Percentiles rank a stretch among this genome's conserved stretches.
Conservation (phyloP, 441 rosid genomes). For the Arabidopsis lyrata region DNA sequence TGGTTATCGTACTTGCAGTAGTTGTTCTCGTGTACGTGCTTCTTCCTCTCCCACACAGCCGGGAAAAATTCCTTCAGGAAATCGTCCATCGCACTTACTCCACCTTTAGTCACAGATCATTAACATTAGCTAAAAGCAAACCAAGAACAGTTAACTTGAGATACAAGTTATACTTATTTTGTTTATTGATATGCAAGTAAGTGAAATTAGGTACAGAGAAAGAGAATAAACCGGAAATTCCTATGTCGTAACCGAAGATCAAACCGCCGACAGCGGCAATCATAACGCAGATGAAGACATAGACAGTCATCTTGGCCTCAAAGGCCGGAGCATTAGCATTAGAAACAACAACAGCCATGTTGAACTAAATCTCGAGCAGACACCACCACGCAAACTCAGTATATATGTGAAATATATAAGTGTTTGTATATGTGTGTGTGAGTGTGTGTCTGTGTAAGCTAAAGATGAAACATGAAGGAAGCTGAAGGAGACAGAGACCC, state of each 20-base stretch:
- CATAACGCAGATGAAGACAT: slow-evolving; percentile 56
- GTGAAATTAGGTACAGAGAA: background rate
- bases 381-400: slow-evolving; percentile 40
- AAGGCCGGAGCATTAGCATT: slow-evolving; percentile 34
- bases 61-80: slow-evolving; percentile 64
- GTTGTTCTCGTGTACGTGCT: slow-evolving; percentile 55
- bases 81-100: slow-evolving; percentile 68
- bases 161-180: background rate
- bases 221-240: slow-evolving; percentile 51
- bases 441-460: slow-evolving; percentile 22
- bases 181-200: slow-evolving; percentile 20
- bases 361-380: slow-evolving; percentile 18
- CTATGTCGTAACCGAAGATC: slow-evolving; percentile 81
- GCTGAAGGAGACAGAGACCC: slow-evolving; percentile 35
- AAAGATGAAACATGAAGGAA: slow-evolving; percentile 31
- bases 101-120: slow-evolving; percentile 49
- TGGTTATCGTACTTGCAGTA: slow-evolving; percentile 72
- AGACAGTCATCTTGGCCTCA: slow-evolving; percentile 54
- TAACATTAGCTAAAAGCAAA: slow-evolving; percentile 16
- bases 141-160: background rate
- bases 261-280: slow-evolving; percentile 69
- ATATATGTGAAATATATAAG: background rate
- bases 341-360: slow-evolving; percentile 41
- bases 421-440: slow-evolving; percentile 11
- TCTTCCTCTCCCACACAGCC: slow-evolving; percentile 52